Evolutionary conservation across 768 basidiomycete genomes (phyloP), one percentile per base, ranked within the genome.

Genomic region (Lactarius pseudohatsudake): DNA sequence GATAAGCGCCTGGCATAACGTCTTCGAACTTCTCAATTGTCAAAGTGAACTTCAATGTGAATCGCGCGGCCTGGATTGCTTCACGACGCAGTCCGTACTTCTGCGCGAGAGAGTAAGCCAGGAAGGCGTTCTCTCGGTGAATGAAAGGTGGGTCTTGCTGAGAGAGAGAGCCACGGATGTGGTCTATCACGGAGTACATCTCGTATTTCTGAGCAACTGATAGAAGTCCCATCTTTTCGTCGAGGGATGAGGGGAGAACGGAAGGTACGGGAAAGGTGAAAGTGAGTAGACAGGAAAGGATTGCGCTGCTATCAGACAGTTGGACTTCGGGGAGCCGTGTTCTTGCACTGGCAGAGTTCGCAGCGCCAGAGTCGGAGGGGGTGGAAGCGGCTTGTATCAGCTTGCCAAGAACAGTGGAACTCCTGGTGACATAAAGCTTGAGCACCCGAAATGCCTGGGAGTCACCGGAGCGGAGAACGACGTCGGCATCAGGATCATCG

Each of bases 391-490:
- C 4, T 43, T 34, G 40, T 32, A 65, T 34, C 13, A 28, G 20
- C 3, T 50, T 28, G 41, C 71, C 70, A 67, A 84, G 77, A 20
- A 83, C 74, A 1, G 79, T 71, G 15, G 81, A 84, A 4, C 80
- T 78, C 64, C 74, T 78, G 41, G 76, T 75, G 43, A 85, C 69
- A 41, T 81, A 77, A 54, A 79, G 65, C 55, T 77, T 79, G 71
- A 81, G 78, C 41, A 84, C 75, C 40, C 77, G 79, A 70, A 85
- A 84, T 10, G 76, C 69, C 2, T 78, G 76, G 10, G 76, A 77
- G 62, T 85, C 82, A 1, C 75, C 70, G 11, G 82, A 78, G 55
- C 76, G 77, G 43, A 84, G 72, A 53, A 80, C 74, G 65, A 82
- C 71, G 67, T 84, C 81, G 9, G 80, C 81, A 18, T 79, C 77